Base-by-base conservation (phyloP, 2,329 filamentous ascomycete genomes). In the Pleoardoris graminearum region DNA sequence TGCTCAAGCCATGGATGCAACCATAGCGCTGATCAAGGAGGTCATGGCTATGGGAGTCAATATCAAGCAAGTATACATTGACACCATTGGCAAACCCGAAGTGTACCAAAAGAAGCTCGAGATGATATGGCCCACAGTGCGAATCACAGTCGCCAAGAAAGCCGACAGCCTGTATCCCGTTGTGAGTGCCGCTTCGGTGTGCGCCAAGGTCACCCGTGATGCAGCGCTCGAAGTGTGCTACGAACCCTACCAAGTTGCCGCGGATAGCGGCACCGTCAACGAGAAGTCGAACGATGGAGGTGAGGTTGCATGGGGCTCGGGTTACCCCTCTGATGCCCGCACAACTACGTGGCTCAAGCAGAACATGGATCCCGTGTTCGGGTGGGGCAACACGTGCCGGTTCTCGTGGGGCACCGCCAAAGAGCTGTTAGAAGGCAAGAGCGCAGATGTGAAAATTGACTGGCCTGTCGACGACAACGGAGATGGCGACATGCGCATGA, bases 341-440 rank as follows among this genome's bases (percentile, higher is more conserved):
- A 96, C 91, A 63, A 84, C 88, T 1, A 74, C 76, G 12, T 99
- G 94, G 93, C 72, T 99, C 69, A 89, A 86, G 75, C 78, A 77
- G 33, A 94, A 93, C 60, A 93, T 97, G 86, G 87, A 99, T 68
- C 90, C 90, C 2, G 76, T 97, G 1, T 99, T 97, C 77, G 94
- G 94, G 12, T 99, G 94, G 93, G 92, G 93, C 0, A 83, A 83
- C 21, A 92, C 97, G 75, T 96, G 91, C 70, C 82, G 94, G 4
- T 97, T 97, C 68, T 96, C 91, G 68, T 99, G 94, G 94, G 89
- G 89, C 0, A 97, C 94, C 0, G 89, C 89, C 1, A 97, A 95
- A 76, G 92, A 97, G 67, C 83, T 97, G 85, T 77, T 99, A 3
- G 92, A 97, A 61, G 77, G 79, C n/a, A 91, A 89, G 71, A 81